These are phyloP conservation scores for Cymbopogon citratus DNA, from an alignment of 176 grass and related monocot species.

Conservation along the genomic window DNA sequence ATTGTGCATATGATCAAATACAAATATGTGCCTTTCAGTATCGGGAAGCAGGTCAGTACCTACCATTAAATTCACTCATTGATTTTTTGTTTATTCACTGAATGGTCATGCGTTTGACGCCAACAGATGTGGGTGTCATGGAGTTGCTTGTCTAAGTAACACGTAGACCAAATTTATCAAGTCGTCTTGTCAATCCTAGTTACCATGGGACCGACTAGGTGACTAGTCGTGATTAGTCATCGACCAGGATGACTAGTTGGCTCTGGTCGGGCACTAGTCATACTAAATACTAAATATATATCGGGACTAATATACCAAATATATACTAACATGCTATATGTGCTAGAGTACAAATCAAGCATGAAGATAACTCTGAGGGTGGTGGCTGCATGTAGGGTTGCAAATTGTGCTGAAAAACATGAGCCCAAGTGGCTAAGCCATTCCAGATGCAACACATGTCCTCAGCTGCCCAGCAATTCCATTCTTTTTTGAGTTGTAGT, in stretches of 20 bases:
- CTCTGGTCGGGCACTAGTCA: not conserved
- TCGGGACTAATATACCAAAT: not conserved
- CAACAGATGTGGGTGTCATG: not conserved
- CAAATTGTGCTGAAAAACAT: not conserved
- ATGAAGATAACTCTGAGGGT: not conserved
- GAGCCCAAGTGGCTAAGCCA: not conserved
- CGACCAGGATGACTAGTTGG: not conserved
- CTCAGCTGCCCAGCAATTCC: not conserved
- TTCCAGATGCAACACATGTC: not conserved
- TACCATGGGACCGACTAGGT: no score
- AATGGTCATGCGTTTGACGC: not conserved
- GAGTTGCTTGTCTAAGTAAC: not conserved
- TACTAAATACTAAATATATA: not conserved
- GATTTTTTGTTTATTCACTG: not conserved
- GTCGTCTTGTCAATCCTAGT: no score
- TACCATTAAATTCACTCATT: not conserved
- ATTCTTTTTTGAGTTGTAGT: not conserved
- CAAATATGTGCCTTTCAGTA: slow-evolving; percentile 71
- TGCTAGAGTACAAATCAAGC: not conserved
- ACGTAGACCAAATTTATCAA: not conserved
- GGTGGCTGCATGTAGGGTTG: not conserved
- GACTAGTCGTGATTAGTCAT: not conserved
- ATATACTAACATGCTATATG: not conserved
- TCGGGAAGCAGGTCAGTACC: slow-evolving; percentile 75
- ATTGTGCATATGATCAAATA: slow-evolving; percentile 96